Evolutionary conservation across 169 alveolate species (phyloP).

Genomic region (Babesia ovata): DNA sequence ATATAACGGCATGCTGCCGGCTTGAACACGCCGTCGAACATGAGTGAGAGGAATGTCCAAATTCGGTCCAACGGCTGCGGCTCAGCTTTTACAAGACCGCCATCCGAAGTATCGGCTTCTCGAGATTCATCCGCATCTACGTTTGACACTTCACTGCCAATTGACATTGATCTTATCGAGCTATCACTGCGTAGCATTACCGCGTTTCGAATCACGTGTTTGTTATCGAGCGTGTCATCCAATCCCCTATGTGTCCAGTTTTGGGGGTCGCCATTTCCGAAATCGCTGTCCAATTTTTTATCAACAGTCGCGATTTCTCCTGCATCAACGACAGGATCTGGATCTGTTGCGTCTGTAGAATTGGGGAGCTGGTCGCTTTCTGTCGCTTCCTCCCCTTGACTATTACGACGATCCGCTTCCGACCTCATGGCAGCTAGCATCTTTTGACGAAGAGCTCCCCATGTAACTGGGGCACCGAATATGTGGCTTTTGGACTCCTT

Average conservation of each 20-base stretch:
- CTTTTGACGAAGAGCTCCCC: constrained; percentile 34
- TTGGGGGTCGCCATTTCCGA: background rate
- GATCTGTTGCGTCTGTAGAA: background rate
- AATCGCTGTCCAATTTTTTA: too few species aligned
- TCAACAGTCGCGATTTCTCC: too few species aligned
- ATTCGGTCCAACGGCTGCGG: constrained; percentile 1
- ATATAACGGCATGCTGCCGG: constrained; percentile 37
- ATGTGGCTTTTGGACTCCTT: background rate
- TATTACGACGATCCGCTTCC: background rate
- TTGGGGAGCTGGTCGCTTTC: background rate
- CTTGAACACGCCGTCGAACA: constrained; percentile 36
- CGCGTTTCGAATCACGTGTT: too few species aligned
- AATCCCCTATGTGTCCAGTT: background rate
- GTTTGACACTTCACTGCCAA: background rate
- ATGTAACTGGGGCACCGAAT: constrained; percentile 4
- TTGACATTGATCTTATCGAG: background rate
- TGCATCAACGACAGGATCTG: too few species aligned
- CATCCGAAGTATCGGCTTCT: background rate
- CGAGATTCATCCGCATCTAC: background rate
- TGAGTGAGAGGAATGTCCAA: constrained; percentile 38
- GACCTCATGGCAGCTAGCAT: background rate
- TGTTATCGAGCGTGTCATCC: too few species aligned
- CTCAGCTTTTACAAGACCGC: background rate
- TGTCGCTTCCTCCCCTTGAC: background rate
- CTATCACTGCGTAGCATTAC: background rate